Evolutionary conservation across 2,329 filamentous ascomycete genomes (phyloP).

Genomic region (Penicillium decumbens): DNA sequence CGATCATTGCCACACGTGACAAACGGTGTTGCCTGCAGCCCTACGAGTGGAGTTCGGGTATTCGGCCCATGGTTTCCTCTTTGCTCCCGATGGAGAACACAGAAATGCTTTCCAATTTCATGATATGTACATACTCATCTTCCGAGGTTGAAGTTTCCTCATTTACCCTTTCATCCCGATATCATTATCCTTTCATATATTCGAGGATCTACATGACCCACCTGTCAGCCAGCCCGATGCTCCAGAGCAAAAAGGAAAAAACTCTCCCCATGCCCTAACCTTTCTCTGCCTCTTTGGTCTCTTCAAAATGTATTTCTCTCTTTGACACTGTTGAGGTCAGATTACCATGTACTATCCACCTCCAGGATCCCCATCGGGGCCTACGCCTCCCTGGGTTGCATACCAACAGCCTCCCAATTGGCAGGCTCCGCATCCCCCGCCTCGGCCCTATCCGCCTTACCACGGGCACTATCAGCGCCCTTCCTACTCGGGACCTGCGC

Average conservation of each 20-base stretch:
- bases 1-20: background rate
- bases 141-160: no score
- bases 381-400: conserved; percentile 11
- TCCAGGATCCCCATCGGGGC: conserved; percentile 14
- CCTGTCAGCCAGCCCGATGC: conserved; percentile 15
- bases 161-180: background rate
- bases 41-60: conserved; percentile 3
- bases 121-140: no score
- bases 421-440: conserved; percentile 15
- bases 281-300: background rate
- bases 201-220: conserved; percentile 11
- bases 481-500: conserved; percentile 6
- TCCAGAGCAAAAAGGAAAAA: background rate
- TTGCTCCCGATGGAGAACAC: background rate
- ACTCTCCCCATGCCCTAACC: background rate
- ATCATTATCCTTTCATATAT: background rate
- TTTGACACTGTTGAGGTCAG: background rate
- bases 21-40: conserved; percentile 12
- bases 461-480: conserved; percentile 10
- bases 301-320: no score
- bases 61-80: background rate
- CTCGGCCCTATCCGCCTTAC: conserved; percentile 20
- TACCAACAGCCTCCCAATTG: conserved; percentile 16
- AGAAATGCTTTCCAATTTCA: no score
- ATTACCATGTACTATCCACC: conserved; percentile 17